Percentiles rank a stretch among this genome's conserved stretches.
Evolutionary conservation across 805 yeast species (phyloP).

Genomic region (Spathaspora hagerdaliae): DNA sequence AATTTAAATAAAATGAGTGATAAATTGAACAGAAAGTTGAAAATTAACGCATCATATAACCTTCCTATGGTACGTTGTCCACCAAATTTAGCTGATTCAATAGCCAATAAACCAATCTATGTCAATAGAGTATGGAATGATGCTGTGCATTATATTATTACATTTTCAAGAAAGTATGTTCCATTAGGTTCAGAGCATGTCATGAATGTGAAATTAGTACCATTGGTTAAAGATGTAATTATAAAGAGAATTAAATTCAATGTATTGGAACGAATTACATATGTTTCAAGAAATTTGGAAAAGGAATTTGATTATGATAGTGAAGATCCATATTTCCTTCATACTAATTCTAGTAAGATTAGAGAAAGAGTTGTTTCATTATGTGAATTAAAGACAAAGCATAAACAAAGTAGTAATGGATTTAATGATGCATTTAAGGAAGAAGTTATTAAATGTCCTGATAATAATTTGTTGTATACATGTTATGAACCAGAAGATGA

Average conservation of each 20-base stretch:
- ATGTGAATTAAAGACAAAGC: conserved; percentile 59
- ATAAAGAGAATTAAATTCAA: conserved; percentile 64
- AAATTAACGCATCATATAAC: conserved; percentile 24
- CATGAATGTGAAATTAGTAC: conserved; percentile 63
- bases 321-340: conserved; percentile 23
- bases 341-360: conserved; percentile 14
- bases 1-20: conserved; percentile 36
- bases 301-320: conserved; percentile 37
- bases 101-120: conserved; percentile 68
- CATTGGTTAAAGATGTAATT: conserved; percentile 57
- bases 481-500: conserved; percentile 40
- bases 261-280: conserved; percentile 62
- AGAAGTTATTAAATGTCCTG: conserved; percentile 54
- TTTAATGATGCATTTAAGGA: conserved; percentile 47
- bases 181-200: conserved; percentile 57
- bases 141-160: conserved; percentile 63
- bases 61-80: conserved; percentile 53
- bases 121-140: conserved; percentile 76
- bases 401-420: conserved; percentile 25
- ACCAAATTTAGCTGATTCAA: conserved; percentile 53
- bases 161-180: conserved; percentile 67
- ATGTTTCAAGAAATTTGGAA: conserved; percentile 52
- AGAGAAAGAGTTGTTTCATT: conserved; percentile 55
- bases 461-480: conserved; percentile 59
- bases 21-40: conserved; percentile 31